phyloP scores from a whole-genome alignment of 495 filamentous ascomycete species.

The Aspergillus funiculosus region DNA sequence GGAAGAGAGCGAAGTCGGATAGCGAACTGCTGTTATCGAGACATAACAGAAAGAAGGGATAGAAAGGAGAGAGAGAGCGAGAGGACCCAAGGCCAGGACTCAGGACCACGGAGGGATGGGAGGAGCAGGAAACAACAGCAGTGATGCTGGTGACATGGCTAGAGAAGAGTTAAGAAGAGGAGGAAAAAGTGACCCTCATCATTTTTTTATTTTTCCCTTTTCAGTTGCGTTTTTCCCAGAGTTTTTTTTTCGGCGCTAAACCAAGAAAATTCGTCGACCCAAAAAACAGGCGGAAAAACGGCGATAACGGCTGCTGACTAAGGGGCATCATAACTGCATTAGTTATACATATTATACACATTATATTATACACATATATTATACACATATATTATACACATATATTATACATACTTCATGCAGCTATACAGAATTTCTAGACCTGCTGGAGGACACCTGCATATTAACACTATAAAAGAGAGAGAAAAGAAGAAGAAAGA shows the following conservation, averaged over 20 bases:
- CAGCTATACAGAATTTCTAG: no score
- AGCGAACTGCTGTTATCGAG: slow-evolving; percentile 12
- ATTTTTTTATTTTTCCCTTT: no score
- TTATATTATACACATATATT: no score
- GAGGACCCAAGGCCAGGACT: slow-evolving; percentile 19
- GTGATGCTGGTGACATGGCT: no score
- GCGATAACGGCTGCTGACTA: no score
- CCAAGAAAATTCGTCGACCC: slow-evolving; percentile 10
- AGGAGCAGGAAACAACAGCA: slow-evolving; percentile 14
- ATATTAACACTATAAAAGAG: no score
- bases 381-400: no score
- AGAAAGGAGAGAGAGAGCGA: slow-evolving; percentile 5
- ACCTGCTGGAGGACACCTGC: no score
- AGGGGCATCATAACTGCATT: no score
- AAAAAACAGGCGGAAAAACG: slow-evolving; percentile 4
- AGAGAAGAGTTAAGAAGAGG: slow-evolving; percentile 23
- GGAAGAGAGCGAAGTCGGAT: slow-evolving; percentile 12
- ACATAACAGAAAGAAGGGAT: slow-evolving; percentile 17
- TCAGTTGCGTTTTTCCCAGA: slow-evolving; percentile 15
- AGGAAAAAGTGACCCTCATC: slow-evolving; percentile 12
- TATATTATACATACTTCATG: no score
- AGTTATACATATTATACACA: no score
- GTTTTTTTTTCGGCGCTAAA: slow-evolving; percentile 18
- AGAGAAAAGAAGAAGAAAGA: no score
- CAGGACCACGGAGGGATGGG: slow-evolving; percentile 24